Conservation (phyloP, 768 basidiomycete genomes). For the Phaeolepiota aurea region DNA sequence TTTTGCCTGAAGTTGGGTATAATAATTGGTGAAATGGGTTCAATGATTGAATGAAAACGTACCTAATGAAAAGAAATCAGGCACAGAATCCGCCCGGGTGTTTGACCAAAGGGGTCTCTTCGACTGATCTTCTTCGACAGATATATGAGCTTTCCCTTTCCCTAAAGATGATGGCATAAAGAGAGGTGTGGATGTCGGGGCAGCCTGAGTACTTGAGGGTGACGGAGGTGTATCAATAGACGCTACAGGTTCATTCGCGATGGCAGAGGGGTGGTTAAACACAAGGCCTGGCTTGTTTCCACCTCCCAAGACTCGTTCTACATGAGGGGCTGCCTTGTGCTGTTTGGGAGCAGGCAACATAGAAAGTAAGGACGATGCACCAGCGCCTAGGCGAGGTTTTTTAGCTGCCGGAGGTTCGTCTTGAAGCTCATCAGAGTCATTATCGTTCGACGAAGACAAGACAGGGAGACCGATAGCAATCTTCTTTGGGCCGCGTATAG, state of each 20-base stretch:
- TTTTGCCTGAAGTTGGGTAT: too few relatives aligned
- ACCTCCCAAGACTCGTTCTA: conserved; percentile 56
- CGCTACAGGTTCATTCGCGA: not conserved
- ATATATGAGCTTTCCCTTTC: conserved; percentile 53
- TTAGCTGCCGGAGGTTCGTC: conserved; percentile 47
- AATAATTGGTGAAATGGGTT: conserved; percentile 17
- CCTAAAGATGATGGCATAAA: conserved; percentile 53
- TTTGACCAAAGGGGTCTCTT: conserved; percentile 8
- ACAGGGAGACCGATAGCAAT: conserved; percentile 52
- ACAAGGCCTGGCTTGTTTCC: conserved; percentile 55
- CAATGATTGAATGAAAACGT: conserved; percentile 15
- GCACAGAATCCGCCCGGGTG: conserved; percentile 23
- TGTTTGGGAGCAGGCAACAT: conserved; percentile 76
- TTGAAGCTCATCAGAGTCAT: conserved; percentile 27
- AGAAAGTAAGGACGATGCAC: conserved; percentile 53
- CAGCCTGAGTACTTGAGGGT: conserved; percentile 5
- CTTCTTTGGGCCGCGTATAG: conserved; percentile 45
- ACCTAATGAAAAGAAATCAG: conserved; percentile 70
- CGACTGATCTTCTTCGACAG: conserved; percentile 33
- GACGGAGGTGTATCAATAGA: conserved; percentile 10
- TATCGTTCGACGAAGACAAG: conserved; percentile 22
- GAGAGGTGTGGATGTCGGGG: not conserved
- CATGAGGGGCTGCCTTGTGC: conserved; percentile 29
- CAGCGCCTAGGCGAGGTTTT: conserved; percentile 49
- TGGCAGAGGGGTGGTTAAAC: conserved; percentile 30